phyloP scores from a whole-genome alignment of 805 yeast genomes.

The Saturnispora silvae region DNA sequence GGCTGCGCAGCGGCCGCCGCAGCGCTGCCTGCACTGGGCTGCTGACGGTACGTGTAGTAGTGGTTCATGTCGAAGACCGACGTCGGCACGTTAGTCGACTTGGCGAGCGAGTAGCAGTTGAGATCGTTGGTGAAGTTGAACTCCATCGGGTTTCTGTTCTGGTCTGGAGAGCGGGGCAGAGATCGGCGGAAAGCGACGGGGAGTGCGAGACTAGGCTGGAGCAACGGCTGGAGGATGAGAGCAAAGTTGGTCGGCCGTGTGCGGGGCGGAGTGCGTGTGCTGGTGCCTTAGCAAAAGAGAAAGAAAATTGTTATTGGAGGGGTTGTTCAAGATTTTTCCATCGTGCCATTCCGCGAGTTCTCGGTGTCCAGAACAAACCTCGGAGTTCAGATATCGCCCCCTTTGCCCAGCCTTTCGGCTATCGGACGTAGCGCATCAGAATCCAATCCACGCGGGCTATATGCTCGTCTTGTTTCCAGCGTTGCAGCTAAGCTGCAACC shows the following conservation, averaged over 20 bases:
- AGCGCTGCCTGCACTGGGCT: constrained; percentile 8
- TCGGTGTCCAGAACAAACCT: not conserved
- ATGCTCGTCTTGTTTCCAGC: too few relatives aligned
- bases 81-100: constrained; percentile 22
- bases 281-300: too few relatives aligned
- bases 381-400: not conserved
- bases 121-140: constrained; percentile 20
- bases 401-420: too few relatives aligned
- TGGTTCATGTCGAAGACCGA: constrained; percentile 14
- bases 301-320: too few relatives aligned
- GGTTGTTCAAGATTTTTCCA: too few relatives aligned
- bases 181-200: too few relatives aligned
- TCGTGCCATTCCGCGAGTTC: constrained; percentile 1
- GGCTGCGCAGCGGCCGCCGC: not conserved
- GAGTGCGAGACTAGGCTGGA: too few relatives aligned
- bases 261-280: too few relatives aligned
- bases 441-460: too few relatives aligned
- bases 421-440: not conserved
- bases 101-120: constrained; percentile 22
- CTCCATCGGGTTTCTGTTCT: constrained; percentile 6
- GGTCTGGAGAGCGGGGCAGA: not conserved
- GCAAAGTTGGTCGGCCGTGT: too few relatives aligned
- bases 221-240: too few relatives aligned
- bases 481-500: too few relatives aligned
- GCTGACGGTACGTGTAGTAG: constrained; percentile 13